These are phyloP conservation scores for Skeletonema marinoi DNA, from an alignment of 108 stramenopile species.

Conservation along the genomic window DNA sequence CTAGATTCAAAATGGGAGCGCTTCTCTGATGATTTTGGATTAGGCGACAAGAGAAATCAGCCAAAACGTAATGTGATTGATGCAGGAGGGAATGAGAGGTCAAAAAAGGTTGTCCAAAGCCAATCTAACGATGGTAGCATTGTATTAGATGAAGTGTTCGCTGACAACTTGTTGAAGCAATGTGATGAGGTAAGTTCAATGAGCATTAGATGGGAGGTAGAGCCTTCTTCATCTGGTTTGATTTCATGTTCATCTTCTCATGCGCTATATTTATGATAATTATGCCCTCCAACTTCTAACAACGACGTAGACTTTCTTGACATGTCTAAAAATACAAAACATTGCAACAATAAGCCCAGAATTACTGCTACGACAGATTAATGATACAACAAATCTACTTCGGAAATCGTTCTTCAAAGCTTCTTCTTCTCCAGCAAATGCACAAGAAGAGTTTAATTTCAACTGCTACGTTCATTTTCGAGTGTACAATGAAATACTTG, in stretches of 20 bases:
- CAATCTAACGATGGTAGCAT: not conserved
- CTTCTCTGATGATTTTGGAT: constrained; percentile 69
- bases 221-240: not conserved
- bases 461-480: constrained; percentile 70
- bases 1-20: constrained; percentile 80
- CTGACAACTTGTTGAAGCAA: constrained; percentile 4
- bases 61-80: constrained; percentile 26
- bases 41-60: constrained; percentile 53
- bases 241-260: not conserved
- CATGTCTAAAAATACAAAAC: constrained; percentile 38
- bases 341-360: constrained; percentile 4
- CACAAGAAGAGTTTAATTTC: constrained; percentile 69
- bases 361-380: constrained; percentile 37
- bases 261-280: no score
- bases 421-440: constrained; percentile 5
- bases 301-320: constrained; percentile 31
- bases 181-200: constrained; percentile 36
- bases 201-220: not conserved
- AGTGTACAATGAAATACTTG: constrained; percentile 70
- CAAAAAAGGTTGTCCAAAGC: constrained; percentile 4
- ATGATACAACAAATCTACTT: constrained; percentile 48
- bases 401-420: constrained; percentile 53
- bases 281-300: not conserved
- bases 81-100: constrained; percentile 7
- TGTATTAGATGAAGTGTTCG: constrained; percentile 15